Base-by-base conservation (phyloP, 176 grass and related monocot genomes). In the Otatea glauca region DNA sequence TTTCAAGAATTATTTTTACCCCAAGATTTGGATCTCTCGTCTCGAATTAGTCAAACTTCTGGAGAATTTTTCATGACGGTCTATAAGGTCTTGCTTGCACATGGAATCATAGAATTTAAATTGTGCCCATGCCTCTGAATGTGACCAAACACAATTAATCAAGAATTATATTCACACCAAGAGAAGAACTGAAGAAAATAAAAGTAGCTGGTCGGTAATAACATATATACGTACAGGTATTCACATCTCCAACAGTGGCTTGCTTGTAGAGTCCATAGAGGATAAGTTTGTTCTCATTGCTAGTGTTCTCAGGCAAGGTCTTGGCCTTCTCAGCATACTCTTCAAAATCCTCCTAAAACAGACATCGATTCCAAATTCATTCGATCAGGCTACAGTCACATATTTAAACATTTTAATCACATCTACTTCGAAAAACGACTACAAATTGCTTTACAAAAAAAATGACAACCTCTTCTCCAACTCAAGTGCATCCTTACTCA, bases 211-310 rank as follows among this genome's bases (percentile, higher is more conserved):
- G 17, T 50, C 25, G 55, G 67, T 7, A 32, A 42, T 43, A 39
- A 65, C 34, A 71, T 53, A 55, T 62, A 68, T 78, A 65, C 91
- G 74, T 95, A 95, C 92, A 20, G 44, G 85, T 95, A 74, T 77
- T 86, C 42, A 92, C 89, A 75, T 79, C 21, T 38, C 95, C 92
- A 83, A 85, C 77, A 54, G 93, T 98, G 63, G 93, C 91, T 85
- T 95, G 92, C 79, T 98, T 93, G 74, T 60, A 95, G 74, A 98
- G 96, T 45, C 89, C 91, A 21, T 98, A 98, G 21, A 98, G 79
- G 44, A 88, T 92, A 64, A 94, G 84, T 77, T 94, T 92, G 85
- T 87, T 85, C 66, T 88, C 89, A 51, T 93, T 84, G 76, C 48
- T 86, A 11, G 85, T 94, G 71, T 4, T 92, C 8, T 88, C 87